Conservation (phyloP, 2,329 filamentous ascomycete species). For the Exophiala sideris region DNA sequence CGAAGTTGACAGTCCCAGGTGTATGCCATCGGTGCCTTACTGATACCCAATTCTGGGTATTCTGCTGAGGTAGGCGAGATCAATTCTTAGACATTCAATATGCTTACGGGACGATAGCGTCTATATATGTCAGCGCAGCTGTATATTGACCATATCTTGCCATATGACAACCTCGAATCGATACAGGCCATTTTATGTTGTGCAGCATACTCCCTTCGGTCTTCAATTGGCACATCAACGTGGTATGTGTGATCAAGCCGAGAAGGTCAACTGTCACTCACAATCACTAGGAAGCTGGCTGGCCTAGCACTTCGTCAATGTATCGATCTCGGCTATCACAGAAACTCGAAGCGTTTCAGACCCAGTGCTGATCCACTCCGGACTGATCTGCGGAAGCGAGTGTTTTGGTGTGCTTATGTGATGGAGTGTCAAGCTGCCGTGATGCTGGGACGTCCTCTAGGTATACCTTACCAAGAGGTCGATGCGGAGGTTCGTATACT, state of each 20-base stretch:
- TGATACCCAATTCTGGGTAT: no score
- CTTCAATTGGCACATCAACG: neutral
- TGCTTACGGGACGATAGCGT: no score
- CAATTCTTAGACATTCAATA: no score
- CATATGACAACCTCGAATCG: neutral
- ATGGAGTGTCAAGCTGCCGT: constrained; percentile 28
- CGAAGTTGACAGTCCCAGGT: neutral
- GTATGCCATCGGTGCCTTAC: constrained; percentile 4
- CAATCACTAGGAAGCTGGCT: constrained; percentile 29
- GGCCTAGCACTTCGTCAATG: constrained; percentile 35
- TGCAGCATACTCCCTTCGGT: neutral
- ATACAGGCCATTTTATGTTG: neutral
- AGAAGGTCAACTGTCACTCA: neutral
- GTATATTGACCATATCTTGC: neutral
- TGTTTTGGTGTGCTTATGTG: constrained; percentile 32
- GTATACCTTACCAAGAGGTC: constrained; percentile 30
- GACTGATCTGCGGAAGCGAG: constrained; percentile 30
- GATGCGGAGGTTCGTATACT: constrained; percentile 29
- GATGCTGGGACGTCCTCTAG: constrained; percentile 31
- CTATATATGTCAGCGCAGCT: no score
- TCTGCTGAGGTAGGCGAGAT: no score
- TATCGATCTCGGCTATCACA: constrained; percentile 35
- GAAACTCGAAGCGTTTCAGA: constrained; percentile 13
- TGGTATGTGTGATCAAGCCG: no score
- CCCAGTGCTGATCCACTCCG: constrained; percentile 10